Conservation (phyloP, 2,329 filamentous ascomycete genomes). For the Rutstroemia sp. region DNA sequence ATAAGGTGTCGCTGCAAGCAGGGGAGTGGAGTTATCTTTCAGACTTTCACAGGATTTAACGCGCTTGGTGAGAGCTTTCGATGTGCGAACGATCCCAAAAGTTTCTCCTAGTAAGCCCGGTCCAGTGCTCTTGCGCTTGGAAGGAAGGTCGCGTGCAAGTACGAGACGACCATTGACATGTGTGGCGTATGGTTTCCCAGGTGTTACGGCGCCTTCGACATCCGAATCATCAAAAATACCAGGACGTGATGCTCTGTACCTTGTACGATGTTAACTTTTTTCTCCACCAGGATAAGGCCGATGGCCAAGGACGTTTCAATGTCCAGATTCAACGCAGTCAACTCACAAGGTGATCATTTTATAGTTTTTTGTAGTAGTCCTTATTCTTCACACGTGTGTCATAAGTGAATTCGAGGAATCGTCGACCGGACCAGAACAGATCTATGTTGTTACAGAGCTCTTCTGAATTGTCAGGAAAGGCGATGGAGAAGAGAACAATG, state of each 20-base stretch:
- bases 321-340: no score
- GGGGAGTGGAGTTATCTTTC: constrained; percentile 11
- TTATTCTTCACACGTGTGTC: no score
- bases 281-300: neutral
- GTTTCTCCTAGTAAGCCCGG: constrained; percentile 14
- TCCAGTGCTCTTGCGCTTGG: neutral
- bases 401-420: no score
- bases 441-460: no score
- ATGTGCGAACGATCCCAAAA: constrained; percentile 9
- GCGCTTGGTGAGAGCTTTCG: neutral
- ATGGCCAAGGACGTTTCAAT: neutral
- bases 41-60: constrained; percentile 9
- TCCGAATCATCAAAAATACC: neutral
- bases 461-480: no score
- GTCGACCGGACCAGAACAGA: no score
- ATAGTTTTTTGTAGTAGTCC: no score
- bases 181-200: constrained; percentile 23
- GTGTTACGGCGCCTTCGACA: constrained; percentile 12
- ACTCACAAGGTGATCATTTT: no score
- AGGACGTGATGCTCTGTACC: neutral
- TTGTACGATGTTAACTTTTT: neutral
- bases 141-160: constrained; percentile 22
- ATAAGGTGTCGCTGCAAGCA: no score
- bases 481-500: no score
- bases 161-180: constrained; percentile 26